Percentiles rank a stretch among this genome's conserved stretches.
phyloP scores from a whole-genome alignment of 495 filamentous ascomycete genomes.

The Penicillium coffeae region DNA sequence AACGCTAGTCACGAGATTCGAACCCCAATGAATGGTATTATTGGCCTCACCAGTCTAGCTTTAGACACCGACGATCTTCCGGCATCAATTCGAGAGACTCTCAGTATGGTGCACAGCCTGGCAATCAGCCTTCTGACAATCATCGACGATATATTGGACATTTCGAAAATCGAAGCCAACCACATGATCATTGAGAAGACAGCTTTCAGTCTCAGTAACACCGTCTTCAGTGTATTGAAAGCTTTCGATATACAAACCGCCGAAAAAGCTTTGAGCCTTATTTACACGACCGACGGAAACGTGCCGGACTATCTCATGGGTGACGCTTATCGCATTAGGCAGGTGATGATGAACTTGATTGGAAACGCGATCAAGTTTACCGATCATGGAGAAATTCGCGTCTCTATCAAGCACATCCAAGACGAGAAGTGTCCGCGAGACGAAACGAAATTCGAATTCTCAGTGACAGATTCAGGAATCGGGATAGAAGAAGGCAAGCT shows the following conservation, averaged over 20 bases:
- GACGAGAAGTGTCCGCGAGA: constrained; percentile 44
- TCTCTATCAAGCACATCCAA: constrained; percentile 50
- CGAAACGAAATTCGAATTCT: constrained; percentile 46
- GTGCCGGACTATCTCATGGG: constrained; percentile 45
- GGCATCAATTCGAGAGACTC: constrained; percentile 76
- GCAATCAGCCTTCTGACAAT: constrained; percentile 73
- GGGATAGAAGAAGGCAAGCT: constrained; percentile 73
- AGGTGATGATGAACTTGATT: constrained; percentile 77
- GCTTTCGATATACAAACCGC: constrained; percentile 82
- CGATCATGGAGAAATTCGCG: constrained; percentile 61
- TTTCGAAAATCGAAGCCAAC: constrained; percentile 72
- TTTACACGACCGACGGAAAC: constrained; percentile 48
- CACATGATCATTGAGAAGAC: constrained; percentile 79
- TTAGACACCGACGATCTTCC: constrained; percentile 61
- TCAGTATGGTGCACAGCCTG: constrained; percentile 90
- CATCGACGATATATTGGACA: constrained; percentile 83
- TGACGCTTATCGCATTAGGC: constrained; percentile 72
- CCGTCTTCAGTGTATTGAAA: constrained; percentile 51
- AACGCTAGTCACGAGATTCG: constrained; percentile 68
- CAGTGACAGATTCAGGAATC: constrained; percentile 75
- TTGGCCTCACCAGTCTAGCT: constrained; percentile 75
- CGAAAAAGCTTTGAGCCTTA: constrained; percentile 63
- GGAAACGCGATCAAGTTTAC: constrained; percentile 88
- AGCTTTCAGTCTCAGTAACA: constrained; percentile 51
- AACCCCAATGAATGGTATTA: constrained; percentile 69